Evolutionary conservation across 169 alveolate species (phyloP), one percentile per base, ranked within the genome.

Genomic region (Plasmodium coatneyi): DNA sequence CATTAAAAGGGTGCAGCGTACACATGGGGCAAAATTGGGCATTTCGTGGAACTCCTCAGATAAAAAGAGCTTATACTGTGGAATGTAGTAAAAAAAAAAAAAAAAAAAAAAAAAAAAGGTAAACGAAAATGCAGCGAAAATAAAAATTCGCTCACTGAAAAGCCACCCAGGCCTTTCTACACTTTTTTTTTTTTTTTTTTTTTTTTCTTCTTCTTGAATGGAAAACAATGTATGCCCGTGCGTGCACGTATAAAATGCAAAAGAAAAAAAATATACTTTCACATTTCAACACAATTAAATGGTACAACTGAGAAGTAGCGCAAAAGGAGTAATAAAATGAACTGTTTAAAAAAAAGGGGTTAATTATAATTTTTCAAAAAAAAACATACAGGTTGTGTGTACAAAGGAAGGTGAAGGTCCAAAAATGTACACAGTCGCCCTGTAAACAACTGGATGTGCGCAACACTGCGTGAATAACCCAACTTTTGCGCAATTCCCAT

Each of bases 281-380:
- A 28, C 76, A 66, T 66, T 16, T 66, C 2, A 66, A 66, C 76
- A 66, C 39, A 66, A 25, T 66, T 66, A 28, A 66, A 66, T 66
- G 36, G 36, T 28, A 66, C 76, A 66, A 66, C 32, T 66, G 19
- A 25, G 16, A 32, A 22, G 36, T 19, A 66, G 36, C 5, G n/a
- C 0, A 28, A n/a, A 66, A 25, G 14, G n/a, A 5, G 14, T 66
- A 5, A 28, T 66, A 66, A 66, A 66, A 1, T 66, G 36, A 49
- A 49, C 22, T 49, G 32, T 25, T 76, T 36, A n/a, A 32, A 74
- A 34, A 74, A n/a, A 9, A 41, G 22, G 70, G 78, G 70, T 12
- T 82, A 56, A 82, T 82, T 82, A 7, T 36, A 56, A 22, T 19
- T 82, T 54, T 82, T 60, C 34, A 66, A 56, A 60, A 82, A 82